Evolutionary conservation across 108 stramenopile species (phyloP).

Genomic region (Cyclostephanos tholiformis): DNA sequence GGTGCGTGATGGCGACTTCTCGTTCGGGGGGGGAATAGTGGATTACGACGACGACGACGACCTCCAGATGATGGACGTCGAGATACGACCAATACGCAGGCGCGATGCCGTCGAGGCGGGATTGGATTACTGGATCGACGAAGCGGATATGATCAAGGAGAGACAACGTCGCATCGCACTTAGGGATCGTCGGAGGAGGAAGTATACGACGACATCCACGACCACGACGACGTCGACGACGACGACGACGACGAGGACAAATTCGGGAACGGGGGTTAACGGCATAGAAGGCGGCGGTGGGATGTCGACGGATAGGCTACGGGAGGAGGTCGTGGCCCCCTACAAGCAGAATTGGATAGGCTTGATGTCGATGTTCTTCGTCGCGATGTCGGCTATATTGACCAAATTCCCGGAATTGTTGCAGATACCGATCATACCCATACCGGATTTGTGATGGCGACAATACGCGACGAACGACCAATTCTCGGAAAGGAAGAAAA

Average conservation of each 20-base stretch:
- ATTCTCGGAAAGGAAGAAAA: too few relatives aligned
- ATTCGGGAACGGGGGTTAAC: not conserved
- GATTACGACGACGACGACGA: slow-evolving; percentile 42
- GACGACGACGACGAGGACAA: not conserved
- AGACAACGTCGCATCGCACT: slow-evolving; percentile 49
- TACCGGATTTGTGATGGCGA: slow-evolving; percentile 70
- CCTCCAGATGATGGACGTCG: slow-evolving; percentile 24
- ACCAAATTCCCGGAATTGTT: slow-evolving; percentile 81
- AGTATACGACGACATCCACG: not conserved
- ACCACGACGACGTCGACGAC: too few relatives aligned
- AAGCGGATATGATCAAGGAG: slow-evolving; percentile 60
- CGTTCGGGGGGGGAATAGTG: not conserved
- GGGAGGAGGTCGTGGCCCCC: slow-evolving; percentile 72
- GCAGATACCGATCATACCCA: slow-evolving; percentile 62
- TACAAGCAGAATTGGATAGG: slow-evolving; percentile 93
- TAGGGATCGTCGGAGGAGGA: slow-evolving; percentile 24
- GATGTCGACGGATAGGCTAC: slow-evolving; percentile 74
- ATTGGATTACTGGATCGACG: slow-evolving; percentile 89
- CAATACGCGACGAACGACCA: too few relatives aligned
- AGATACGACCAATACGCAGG: slow-evolving; percentile 67
- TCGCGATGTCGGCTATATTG: slow-evolving; percentile 63
- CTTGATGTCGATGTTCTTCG: slow-evolving; percentile 67
- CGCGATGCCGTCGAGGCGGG: slow-evolving; percentile 65
- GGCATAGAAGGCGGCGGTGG: slow-evolving; percentile 54
- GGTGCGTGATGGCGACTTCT: not conserved